Base-by-base conservation (phyloP, 2,329 filamentous ascomycete genomes). In the Chaetomiaceae sp. region DNA sequence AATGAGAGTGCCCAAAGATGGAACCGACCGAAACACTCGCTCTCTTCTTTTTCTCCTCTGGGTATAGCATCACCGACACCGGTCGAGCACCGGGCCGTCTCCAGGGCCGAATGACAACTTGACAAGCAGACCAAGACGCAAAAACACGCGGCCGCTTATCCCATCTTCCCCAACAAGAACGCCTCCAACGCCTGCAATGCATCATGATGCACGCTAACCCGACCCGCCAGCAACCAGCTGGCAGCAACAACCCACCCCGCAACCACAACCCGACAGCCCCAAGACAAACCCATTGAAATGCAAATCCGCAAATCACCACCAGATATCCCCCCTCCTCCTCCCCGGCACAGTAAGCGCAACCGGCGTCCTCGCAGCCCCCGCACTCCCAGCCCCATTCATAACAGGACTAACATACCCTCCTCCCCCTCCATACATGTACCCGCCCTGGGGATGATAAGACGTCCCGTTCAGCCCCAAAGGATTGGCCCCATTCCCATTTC, bases 261-360 rank as follows among this genome's bases (percentile, higher is more conserved):
- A n/a, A n/a, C n/a, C n/a, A n/a, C n/a, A n/a, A n/a, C 20, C 21
- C 16, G 5, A 6, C 10, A 14, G 16, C 21, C 23, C 34, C 14
- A n/a, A 31, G 14, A 25, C 17, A 12, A 27, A n/a, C n/a, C n/a
- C n/a, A n/a, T n/a, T n/a, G n/a, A n/a, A n/a, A n/a, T n/a, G n/a
- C n/a, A n/a, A n/a, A n/a, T n/a, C n/a, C n/a, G n/a, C n/a, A 14
- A 31, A 10, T 48, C 42, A 52, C 49, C 52, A 56, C 53, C 52
- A 56, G 23, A 56, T 52, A 48, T 52, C 42, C 35, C 45, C 45
- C 34, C 41, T 43, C 21, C 45, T 25, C 38, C 9, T 43, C 12
- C 42, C 49, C 7, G 31, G 33, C 30, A 48, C 42, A 14, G 43
- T 35, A 5, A 55, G n/a, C 38, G 50, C 53, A 34, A 54, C 45